Conservation (phyloP, 1,139 yeast genomes). For the Debaryomycetaceae sp. region DNA sequence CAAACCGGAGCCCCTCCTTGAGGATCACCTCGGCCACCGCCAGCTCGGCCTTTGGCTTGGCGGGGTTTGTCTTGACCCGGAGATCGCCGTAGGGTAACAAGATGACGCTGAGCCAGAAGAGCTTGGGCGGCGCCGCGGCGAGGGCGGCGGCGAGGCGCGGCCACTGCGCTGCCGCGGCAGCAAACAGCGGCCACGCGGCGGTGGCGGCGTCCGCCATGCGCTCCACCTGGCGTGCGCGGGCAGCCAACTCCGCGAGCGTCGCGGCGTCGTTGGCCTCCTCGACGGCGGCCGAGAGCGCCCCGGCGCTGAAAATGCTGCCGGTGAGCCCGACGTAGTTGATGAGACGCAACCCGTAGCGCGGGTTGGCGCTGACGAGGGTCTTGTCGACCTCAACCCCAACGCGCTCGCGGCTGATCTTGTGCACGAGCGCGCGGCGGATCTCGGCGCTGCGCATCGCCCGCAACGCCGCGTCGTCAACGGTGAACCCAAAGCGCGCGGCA, state of each 20-base stretch:
- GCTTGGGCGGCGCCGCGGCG: conserved; percentile 22
- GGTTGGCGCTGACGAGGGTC: conserved; percentile 59
- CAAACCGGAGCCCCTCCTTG: conserved; percentile 67
- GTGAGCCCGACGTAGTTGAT: conserved; percentile 53
- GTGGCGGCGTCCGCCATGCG: too few species aligned
- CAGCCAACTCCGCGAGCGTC: conserved; percentile 7
- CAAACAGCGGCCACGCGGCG: too few species aligned
- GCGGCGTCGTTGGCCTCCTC: conserved; percentile 15
- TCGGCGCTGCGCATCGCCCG: conserved; percentile 61
- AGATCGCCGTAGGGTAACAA: conserved; percentile 46
- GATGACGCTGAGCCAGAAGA: conserved; percentile 46
- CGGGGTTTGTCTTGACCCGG: conserved; percentile 34
- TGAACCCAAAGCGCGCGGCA: conserved; percentile 73
- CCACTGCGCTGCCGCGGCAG: too few species aligned
- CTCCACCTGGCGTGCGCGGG: conserved; percentile 10
- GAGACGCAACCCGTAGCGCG: conserved; percentile 59
- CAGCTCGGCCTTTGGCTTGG: conserved; percentile 19
- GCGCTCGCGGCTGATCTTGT: conserved; percentile 85
- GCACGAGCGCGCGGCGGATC: conserved; percentile 55
- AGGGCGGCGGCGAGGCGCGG: too few species aligned
- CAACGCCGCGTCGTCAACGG: conserved; percentile 54
- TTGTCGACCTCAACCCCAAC: conserved; percentile 84
- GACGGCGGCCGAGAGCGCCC: conserved; percentile 21
- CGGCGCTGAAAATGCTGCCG: conserved; percentile 53
- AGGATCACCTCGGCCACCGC: conserved; percentile 22